A percentile compares a stretch with the other conserved stretches of the same genome.
These are phyloP conservation scores for Pleomassaria siparia DNA, from an alignment of 2,329 filamentous ascomycete genomes.

Conservation along the genomic window DNA sequence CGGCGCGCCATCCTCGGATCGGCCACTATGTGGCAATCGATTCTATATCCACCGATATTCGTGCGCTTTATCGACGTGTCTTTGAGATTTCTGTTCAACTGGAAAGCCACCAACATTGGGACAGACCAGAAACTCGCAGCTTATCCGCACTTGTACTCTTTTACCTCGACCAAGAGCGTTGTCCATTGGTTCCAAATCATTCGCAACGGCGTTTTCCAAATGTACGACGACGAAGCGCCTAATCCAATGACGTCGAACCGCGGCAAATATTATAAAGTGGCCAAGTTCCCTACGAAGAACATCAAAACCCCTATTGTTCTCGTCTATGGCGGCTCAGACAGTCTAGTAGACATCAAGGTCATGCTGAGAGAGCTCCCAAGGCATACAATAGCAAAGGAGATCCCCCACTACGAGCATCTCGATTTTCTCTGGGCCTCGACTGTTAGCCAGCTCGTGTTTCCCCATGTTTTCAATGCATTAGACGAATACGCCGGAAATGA, in stretches of 20 bases:
- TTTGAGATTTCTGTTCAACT: conserved; percentile 83
- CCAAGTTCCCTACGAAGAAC: conserved; percentile 93
- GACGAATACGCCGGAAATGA: conserved; percentile 58
- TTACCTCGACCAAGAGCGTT: conserved; percentile 93
- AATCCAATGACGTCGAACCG: conserved; percentile 70
- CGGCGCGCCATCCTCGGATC: conserved; percentile 88
- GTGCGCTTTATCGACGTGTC: conserved; percentile 82
- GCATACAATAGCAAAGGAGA: conserved; percentile 81
- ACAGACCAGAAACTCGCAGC: conserved; percentile 88
- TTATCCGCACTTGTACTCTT: conserved; percentile 95
- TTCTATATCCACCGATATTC: conserved; percentile 93
- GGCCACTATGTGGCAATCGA: conserved; percentile 94
- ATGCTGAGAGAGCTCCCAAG: conserved; percentile 88
- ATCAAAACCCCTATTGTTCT: conserved; percentile 95
- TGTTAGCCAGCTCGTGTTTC: conserved; percentile 81
- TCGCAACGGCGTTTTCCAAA: conserved; percentile 91
- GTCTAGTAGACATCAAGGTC: conserved; percentile 86
- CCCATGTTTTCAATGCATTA: conserved; percentile 86
- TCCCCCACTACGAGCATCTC: conserved; percentile 92
- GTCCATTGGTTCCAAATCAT: conserved; percentile 99
- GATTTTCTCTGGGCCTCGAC: conserved; percentile 95
- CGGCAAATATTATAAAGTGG: conserved; percentile 91
- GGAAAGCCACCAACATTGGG: conserved; percentile 82
- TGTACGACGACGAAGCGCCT: conserved; percentile 95
- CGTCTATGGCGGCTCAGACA: conserved; percentile 91